A percentile compares a stretch with the other conserved stretches of the same genome.
Conservation (phyloP, 345 rosid genomes). For the Toxicodendron radicans region DNA sequence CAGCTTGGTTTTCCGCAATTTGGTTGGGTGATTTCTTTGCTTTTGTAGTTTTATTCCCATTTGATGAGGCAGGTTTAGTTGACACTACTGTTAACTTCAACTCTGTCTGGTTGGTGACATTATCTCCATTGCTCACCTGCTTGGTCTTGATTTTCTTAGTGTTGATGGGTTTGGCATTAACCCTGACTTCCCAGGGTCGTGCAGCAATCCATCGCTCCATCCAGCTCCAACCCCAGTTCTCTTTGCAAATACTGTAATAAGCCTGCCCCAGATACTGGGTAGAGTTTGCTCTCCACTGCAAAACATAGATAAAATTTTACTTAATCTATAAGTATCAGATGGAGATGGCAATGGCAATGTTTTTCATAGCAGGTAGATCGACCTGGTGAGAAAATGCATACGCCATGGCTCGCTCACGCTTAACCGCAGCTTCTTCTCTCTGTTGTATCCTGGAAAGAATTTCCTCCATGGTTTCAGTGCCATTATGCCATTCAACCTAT, state of each 20-base stretch:
- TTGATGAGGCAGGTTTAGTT: slow-evolving; percentile 32
- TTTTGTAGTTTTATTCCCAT: slow-evolving; percentile 29
- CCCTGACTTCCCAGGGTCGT: slow-evolving; percentile 79
- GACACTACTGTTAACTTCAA: slow-evolving; percentile 23
- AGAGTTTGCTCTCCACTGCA: slow-evolving; percentile 86
- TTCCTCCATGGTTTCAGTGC: slow-evolving; percentile 80
- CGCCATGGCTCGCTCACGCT: slow-evolving; percentile 89
- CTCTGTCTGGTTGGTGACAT: slow-evolving; percentile 23
- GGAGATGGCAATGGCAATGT: neutral
- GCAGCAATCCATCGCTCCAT: slow-evolving; percentile 82
- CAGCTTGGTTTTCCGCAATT: slow-evolving; percentile 11
- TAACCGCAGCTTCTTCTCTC: slow-evolving; percentile 77
- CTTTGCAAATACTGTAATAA: slow-evolving; percentile 61
- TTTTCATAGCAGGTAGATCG: neutral
- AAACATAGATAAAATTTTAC: neutral
- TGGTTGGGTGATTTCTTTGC: slow-evolving; percentile 24
- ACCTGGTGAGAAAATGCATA: slow-evolving; percentile 97
- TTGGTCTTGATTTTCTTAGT: slow-evolving; percentile 30
- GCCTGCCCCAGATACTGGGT: slow-evolving; percentile 82
- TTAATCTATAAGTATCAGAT: neutral
- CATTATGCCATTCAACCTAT: slow-evolving; percentile 84
- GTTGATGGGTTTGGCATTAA: slow-evolving; percentile 34
- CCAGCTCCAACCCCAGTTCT: slow-evolving; percentile 95
- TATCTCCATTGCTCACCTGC: slow-evolving; percentile 37
- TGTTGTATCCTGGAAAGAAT: slow-evolving; percentile 72